Evolutionary conservation across 225 moss, liverwort and hornwort genomes (phyloP).

Genomic region (Polytrichum commune): DNA sequence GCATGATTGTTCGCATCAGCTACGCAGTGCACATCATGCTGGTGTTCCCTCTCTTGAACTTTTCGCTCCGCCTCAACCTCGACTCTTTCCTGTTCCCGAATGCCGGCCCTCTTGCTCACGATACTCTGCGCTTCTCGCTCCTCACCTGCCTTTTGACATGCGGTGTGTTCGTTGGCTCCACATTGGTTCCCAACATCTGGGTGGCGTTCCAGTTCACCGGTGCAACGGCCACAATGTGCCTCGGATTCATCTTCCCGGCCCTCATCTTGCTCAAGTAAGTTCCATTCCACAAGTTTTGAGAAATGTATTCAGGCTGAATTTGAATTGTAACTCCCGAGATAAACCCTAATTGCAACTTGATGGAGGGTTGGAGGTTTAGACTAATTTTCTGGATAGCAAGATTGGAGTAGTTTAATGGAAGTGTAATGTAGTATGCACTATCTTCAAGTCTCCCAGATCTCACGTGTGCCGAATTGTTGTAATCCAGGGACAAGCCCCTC

Average conservation of each 20-base stretch:
- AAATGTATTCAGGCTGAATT: not conserved
- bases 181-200: constrained; percentile 85
- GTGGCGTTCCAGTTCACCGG: constrained; percentile 90
- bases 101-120: constrained; percentile 58
- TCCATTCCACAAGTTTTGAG: not conserved
- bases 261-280: constrained; percentile 67
- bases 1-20: constrained; percentile 67
- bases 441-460: too few relatives aligned
- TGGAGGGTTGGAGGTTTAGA: too few relatives aligned
- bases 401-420: not conserved
- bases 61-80: constrained; percentile 81
- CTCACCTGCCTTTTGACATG: constrained; percentile 60
- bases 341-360: too few relatives aligned
- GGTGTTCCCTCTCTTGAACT: constrained; percentile 91
- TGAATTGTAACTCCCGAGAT: not conserved
- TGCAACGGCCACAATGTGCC: constrained; percentile 72
- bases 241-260: constrained; percentile 90
- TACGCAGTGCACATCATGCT: constrained; percentile 94
- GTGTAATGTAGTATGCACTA: not conserved
- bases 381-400: too few relatives aligned
- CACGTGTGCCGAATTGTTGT: not conserved
- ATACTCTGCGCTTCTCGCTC: constrained; percentile 56
- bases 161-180: constrained; percentile 65
- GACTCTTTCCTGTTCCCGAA: constrained; percentile 75
- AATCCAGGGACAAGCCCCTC: constrained; percentile 56